Evolutionary conservation across 257 asterid species (phyloP), one percentile per base, ranked within the genome.

Genomic region (Ehretia macrophylla): DNA sequence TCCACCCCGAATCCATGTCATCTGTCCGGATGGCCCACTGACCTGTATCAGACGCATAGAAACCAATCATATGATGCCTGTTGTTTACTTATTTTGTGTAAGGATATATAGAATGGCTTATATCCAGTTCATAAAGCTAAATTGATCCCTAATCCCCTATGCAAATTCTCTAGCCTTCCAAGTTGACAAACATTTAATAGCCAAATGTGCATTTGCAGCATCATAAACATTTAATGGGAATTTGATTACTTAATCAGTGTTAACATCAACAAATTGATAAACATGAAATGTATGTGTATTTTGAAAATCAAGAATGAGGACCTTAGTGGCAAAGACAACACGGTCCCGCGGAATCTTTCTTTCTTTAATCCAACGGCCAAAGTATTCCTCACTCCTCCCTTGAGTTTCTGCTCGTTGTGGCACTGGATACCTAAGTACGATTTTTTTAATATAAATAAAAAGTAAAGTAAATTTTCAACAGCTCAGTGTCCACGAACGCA

Each of bases 11-110:
- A 88, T 88, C 98, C 98, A 92, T 66, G 75, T 72, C 98, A 88
- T 88, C 74, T 84, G 95, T 69, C 97, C 97, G 11, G 97, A 88
- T 59, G 96, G 98, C 61, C 98, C 97, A 59, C 83, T 75, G 68
- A 92, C 97, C 96, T 91, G 74, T 58, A 64, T 49, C 78, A 59
- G 51, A 27, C 17, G 40, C 72, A 55, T 52, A 56, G 48, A 42
- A 65, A 35, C 44, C 18, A 58, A 45, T 58, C 57, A 61, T 22
- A 58, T 21, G 14, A 18, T 1, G 16, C 14, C n/a, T 0, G 8
- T n/a, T 47, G 17, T 46, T 8, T 47, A 17, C 21, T 47, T 8
- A 16, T 14, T 8, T 17, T 16, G 52, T 47, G 8, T 16, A n/a
- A 27, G 35, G 35, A 27, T n/a, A n/a, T n/a, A n/a, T n/a, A n/a